These are phyloP conservation scores for Suillus subalutaceus DNA, from an alignment of 768 basidiomycete genomes.

Conservation along the genomic window DNA sequence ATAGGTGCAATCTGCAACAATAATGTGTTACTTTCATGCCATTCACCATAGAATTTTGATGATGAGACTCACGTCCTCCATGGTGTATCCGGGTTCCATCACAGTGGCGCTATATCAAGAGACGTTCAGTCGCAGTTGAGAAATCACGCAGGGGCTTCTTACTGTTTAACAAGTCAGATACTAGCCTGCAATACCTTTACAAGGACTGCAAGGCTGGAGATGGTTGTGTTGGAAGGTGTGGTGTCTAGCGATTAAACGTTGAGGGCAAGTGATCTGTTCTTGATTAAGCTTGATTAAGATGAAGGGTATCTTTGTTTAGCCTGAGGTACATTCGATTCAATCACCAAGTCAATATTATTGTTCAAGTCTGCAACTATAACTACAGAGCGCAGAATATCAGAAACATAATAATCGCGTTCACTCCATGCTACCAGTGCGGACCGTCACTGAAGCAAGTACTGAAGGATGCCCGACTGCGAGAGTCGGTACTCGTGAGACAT, in stretches of 20 bases:
- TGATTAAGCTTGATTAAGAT: slow-evolving; percentile 5
- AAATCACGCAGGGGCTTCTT: slow-evolving; percentile 1
- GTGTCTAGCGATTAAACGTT: slow-evolving; percentile 6
- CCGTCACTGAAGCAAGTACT: background rate
- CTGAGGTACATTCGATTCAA: background rate
- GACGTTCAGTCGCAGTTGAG: slow-evolving; percentile 6
- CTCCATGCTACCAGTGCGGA: background rate
- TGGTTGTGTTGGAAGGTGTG: slow-evolving; percentile 2
- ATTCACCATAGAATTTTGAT: slow-evolving; percentile 12
- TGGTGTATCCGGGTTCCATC: slow-evolving; percentile 69
- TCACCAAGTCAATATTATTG: background rate
- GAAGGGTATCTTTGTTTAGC: background rate
- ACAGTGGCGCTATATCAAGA: slow-evolving; percentile 24
- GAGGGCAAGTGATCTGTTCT: slow-evolving; percentile 8
- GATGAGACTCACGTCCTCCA: slow-evolving; percentile 63
- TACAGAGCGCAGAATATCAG: background rate
- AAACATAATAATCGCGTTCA: background rate
- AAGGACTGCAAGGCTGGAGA: background rate
- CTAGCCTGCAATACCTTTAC: slow-evolving; percentile 2
- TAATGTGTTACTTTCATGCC: slow-evolving; percentile 28
- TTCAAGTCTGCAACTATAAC: background rate
- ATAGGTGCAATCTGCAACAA: slow-evolving; percentile 82
- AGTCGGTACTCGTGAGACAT: background rate
- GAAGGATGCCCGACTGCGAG: background rate
- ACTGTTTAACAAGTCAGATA: slow-evolving; percentile 3